phyloP scores from a whole-genome alignment of 176 grass and related monocot genomes.

The Phragmites australis region DNA sequence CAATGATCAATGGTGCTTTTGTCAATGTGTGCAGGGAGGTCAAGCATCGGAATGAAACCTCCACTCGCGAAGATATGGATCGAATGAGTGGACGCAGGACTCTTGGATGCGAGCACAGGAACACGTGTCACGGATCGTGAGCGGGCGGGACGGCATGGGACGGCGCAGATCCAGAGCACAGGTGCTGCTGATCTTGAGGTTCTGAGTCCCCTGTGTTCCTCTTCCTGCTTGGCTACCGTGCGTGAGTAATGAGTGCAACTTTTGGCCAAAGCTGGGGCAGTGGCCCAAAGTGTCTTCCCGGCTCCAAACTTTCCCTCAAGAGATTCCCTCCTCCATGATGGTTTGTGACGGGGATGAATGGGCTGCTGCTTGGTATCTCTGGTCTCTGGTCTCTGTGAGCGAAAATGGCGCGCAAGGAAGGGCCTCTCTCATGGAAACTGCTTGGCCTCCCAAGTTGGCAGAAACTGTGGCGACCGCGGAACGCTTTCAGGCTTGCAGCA shows the following conservation, averaged over 20 bases:
- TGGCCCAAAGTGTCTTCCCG: constrained; percentile 35
- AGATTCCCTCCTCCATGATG: constrained; percentile 50
- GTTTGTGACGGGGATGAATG: constrained; percentile 8
- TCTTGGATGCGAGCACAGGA: neutral
- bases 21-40: constrained; percentile 31
- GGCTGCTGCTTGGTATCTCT: neutral
- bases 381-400: neutral
- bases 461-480: constrained; percentile 11
- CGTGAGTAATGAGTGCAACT: constrained; percentile 43
- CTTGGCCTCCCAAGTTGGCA: constrained; percentile 39
- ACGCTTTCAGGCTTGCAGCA: constrained; percentile 22
- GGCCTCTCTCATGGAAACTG: constrained; percentile 35
- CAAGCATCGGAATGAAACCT: constrained; percentile 44
- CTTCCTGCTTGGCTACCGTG: neutral
- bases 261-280: constrained; percentile 46
- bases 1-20: constrained; percentile 30
- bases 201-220: neutral
- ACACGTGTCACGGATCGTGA: neutral
- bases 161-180: neutral
- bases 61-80: constrained; percentile 15
- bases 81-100: constrained; percentile 22
- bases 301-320: constrained; percentile 23
- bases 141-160: neutral
- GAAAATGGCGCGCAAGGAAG: constrained; percentile 29
- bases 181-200: constrained; percentile 20